Percentiles rank a stretch among this genome's conserved stretches.
Conservation (phyloP, 371 early-diverging fungal species). For the Rhizomucor miehei region DNA sequence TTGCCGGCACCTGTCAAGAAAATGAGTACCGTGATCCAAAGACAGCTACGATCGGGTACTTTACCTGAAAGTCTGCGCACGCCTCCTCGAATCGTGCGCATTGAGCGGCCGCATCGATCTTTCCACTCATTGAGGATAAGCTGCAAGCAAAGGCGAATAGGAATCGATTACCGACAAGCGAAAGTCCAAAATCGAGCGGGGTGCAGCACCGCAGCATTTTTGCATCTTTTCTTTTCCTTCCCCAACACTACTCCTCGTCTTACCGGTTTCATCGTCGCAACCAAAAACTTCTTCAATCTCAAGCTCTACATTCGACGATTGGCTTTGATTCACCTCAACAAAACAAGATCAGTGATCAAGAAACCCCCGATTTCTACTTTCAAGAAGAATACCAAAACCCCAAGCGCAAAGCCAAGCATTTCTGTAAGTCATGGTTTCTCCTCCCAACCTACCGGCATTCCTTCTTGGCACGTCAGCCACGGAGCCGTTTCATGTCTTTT, state of each 20-base stretch:
- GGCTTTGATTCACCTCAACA: neutral
- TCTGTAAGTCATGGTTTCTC: conserved; percentile 8
- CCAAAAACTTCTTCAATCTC: neutral
- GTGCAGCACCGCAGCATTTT: neutral
- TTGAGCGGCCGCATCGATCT: conserved; percentile 26
- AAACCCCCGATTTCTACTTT: neutral
- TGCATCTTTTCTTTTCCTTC: neutral
- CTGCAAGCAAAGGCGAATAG: neutral
- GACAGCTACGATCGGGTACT: too few species aligned
- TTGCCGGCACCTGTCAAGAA: conserved; percentile 41
- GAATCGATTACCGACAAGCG: too few species aligned
- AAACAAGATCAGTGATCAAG: neutral
- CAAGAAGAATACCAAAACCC: neutral
- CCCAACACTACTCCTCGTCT: too few species aligned
- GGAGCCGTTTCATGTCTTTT: neutral
- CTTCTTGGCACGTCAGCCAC: conserved; percentile 10
- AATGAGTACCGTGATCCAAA: neutral
- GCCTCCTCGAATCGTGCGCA: conserved; percentile 61
- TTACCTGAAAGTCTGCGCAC: conserved; percentile 65
- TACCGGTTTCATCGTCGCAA: too few species aligned
- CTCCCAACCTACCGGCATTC: conserved; percentile 2
- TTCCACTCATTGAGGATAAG: neutral
- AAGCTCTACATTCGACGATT: neutral
- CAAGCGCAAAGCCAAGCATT: neutral
- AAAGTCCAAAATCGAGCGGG: neutral